phyloP scores from a whole-genome alignment of 129 eudicot species.

The Logfia minima region DNA sequence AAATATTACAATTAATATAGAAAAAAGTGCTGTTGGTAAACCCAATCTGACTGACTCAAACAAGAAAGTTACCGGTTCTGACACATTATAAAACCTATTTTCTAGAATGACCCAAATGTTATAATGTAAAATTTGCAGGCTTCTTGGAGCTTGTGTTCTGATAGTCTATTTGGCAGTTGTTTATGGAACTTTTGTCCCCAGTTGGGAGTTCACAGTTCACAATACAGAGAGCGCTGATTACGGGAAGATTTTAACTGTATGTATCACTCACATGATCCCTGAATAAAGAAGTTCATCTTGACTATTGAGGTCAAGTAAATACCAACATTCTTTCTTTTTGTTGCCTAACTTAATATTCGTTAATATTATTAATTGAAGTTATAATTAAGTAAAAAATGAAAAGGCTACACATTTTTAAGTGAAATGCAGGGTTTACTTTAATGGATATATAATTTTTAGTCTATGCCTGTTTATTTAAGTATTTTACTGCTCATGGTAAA shows the following conservation, averaged over 20 bases:
- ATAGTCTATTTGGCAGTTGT: conserved; percentile 55
- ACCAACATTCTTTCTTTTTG: background rate
- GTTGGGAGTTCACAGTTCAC: conserved; percentile 69
- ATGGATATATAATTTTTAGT: background rate
- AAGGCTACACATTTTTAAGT: no score
- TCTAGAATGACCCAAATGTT: conserved; percentile 2
- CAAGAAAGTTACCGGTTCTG: conserved; percentile 12
- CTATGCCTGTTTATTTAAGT: conserved; percentile 5
- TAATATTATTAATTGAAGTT: no score
- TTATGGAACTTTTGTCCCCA: conserved; percentile 80
- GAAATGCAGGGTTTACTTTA: background rate
- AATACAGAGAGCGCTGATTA: conserved; percentile 56
- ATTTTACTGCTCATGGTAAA: background rate
- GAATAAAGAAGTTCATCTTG: background rate
- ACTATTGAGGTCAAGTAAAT: conserved; percentile 16
- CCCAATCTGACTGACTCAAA: background rate
- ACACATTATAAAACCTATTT: background rate
- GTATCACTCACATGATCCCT: conserved; percentile 20
- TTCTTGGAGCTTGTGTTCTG: conserved; percentile 57
- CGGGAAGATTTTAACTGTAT: conserved; percentile 68
- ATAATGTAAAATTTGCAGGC: conserved; percentile 41
- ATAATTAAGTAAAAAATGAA: no score
- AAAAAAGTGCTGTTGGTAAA: background rate
- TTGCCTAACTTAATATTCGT: background rate
- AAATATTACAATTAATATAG: no score